These are phyloP conservation scores for Cryptococcus neoformans DNA, from an alignment of 1,284 basidiomycete species.

Conservation along the genomic window DNA sequence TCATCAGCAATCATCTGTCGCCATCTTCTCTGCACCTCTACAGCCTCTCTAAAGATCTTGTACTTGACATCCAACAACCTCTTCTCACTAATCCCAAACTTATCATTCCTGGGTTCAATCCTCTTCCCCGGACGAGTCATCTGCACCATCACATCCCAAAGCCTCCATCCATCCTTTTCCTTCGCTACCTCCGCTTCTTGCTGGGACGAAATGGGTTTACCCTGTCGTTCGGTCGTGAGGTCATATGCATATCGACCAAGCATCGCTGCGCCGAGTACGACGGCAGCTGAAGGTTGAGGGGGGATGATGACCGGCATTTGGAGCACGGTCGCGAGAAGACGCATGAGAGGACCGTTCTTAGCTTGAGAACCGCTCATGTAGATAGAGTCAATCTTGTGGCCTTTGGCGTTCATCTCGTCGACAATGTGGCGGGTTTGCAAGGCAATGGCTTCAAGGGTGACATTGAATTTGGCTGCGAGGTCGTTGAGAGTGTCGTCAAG, in stretches of 20 bases:
- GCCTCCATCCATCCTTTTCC: constrained; percentile 60
- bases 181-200: constrained; percentile 52
- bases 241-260: constrained; percentile 84
- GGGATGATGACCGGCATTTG: constrained; percentile 81
- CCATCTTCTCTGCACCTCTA: constrained; percentile 74
- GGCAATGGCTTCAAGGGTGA: constrained; percentile 89
- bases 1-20: constrained; percentile 35
- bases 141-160: constrained; percentile 95
- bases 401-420: constrained; percentile 81
- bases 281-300: constrained; percentile 69
- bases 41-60: constrained; percentile 83
- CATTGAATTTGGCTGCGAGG: constrained; percentile 85
- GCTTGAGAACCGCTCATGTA: constrained; percentile 87
- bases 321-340: constrained; percentile 83
- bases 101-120: constrained; percentile 63
- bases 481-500: constrained; percentile 76
- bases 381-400: constrained; percentile 79
- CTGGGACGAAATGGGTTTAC: constrained; percentile 44
- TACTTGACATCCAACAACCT: constrained; percentile 87
- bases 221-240: constrained; percentile 45
- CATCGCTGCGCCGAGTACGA: constrained; percentile 92
- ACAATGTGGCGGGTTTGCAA: constrained; percentile 95
- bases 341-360: constrained; percentile 78
- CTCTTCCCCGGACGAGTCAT: constrained; percentile 86
- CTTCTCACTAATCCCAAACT: constrained; percentile 55